Evolutionary conservation across 225 moss, liverwort and hornwort genomes (phyloP), one percentile per base, ranked within the genome.

Genomic region (Marchantia polymorpha): DNA sequence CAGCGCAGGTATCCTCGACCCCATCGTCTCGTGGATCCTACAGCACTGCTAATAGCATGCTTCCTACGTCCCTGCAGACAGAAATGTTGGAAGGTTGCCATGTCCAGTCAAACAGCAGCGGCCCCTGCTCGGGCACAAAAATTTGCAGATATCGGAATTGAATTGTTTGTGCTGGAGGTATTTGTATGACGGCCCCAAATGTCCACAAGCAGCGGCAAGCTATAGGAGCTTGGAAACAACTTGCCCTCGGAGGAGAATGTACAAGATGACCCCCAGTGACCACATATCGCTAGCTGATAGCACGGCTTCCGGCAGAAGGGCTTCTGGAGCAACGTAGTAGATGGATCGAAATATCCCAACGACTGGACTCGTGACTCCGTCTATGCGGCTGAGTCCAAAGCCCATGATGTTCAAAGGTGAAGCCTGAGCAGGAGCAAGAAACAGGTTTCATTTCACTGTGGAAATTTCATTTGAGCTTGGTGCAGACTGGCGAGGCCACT

Each of bases 271-370:
- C 51, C 93, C 93, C 9, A 96, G 80, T 58, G 93, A 92, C 93
- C 95, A 96, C 92, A 96, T 91, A 81, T 96, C 93, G 48, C 86
- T 93, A 74, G 92, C 90, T 64, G 91, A 87, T 50, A 77, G 63
- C 19, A 87, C 83, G 16, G 30, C 39, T 47, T 84, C 88, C 66
- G 83, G 82, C 48, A 80, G 80, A 67, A 95, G 91, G 73, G 89
- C 85, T 77, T 96, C 95, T 30, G 93, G 93, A 76, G 95, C 85
- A 82, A 96, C 92, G 31, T 96, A 96, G 77, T 96, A 91, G 75
- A 96, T 89, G 12, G 95, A 96, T 15, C 95, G 93, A 55, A 93
- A 96, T 84, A 92, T 92, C 31, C 95, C 92, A 75, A 92, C 92
- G 19, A 92, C 85, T 17, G 89, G 79, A 61, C 80, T 89, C 10